These are phyloP conservation scores for Alternaria atra DNA, from an alignment of 2,329 filamentous ascomycete species.

Conservation along the genomic window DNA sequence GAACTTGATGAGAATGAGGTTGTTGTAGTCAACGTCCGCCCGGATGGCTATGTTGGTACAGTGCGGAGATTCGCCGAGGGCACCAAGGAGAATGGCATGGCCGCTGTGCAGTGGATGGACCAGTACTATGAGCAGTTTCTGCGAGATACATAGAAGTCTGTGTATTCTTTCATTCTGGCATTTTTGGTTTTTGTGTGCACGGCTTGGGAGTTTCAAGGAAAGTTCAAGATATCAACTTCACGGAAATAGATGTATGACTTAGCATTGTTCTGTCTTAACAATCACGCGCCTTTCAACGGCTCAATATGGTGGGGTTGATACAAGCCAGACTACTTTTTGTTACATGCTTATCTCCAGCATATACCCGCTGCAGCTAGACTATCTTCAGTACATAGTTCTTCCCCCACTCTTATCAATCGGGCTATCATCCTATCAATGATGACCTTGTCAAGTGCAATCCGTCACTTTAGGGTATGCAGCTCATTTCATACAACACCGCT, in stretches of 20 bases:
- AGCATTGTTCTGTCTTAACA: not conserved
- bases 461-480: not conserved
- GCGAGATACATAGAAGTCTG: conserved; percentile 30
- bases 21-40: conserved; percentile 72
- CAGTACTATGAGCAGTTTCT: conserved; percentile 61
- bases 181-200: not conserved
- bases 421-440: conserved; percentile 7
- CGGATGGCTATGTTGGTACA: conserved; percentile 78
- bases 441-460: not conserved
- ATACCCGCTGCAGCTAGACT: not conserved
- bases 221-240: not conserved
- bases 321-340: not conserved
- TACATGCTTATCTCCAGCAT: conserved; percentile 5
- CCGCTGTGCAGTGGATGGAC: conserved; percentile 59
- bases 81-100: conserved; percentile 38
- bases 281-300: not conserved
- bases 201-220: not conserved
- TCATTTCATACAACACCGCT: not conserved
- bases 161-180: not conserved
- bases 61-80: conserved; percentile 56
- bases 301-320: not conserved
- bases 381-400: not conserved
- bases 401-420: conserved; percentile 15
- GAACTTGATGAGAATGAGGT: conserved; percentile 65
- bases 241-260: not conserved